These are phyloP conservation scores for Fusarium phyllophilum DNA, from an alignment of 2,329 filamentous ascomycete genomes.

Conservation along the genomic window DNA sequence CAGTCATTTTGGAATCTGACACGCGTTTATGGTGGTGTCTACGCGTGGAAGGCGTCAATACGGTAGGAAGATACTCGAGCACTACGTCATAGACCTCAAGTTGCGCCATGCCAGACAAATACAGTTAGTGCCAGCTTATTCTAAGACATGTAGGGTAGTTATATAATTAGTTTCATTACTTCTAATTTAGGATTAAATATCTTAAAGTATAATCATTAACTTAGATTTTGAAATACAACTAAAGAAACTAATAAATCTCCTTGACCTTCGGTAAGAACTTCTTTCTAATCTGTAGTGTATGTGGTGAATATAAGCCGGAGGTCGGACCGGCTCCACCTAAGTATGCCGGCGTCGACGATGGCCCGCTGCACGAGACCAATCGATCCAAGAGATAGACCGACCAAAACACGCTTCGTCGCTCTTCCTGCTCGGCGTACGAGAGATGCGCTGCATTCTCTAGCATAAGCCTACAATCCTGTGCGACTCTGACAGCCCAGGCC, in stretches of 20 bases:
- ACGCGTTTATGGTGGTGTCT: background rate
- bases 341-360: background rate
- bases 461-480: background rate
- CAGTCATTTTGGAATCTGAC: background rate
- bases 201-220: too few relatives aligned
- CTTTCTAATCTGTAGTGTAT: too few relatives aligned
- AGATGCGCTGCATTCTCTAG: background rate
- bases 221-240: too few relatives aligned
- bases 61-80: background rate
- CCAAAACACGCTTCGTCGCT: background rate
- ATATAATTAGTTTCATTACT: too few relatives aligned
- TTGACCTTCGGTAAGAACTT: too few relatives aligned
- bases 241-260: too few relatives aligned
- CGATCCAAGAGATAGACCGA: background rate
- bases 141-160: background rate
- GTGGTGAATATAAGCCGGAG: background rate
- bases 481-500: background rate
- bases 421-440: background rate
- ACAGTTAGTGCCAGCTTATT: background rate
- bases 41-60: too few relatives aligned
- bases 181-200: too few relatives aligned
- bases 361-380: background rate
- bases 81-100: background rate
- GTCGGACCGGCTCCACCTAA: background rate
- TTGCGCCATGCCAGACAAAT: accelerated